phyloP scores from a whole-genome alignment of 495 filamentous ascomycete genomes.

The Penicillium goetzii region DNA sequence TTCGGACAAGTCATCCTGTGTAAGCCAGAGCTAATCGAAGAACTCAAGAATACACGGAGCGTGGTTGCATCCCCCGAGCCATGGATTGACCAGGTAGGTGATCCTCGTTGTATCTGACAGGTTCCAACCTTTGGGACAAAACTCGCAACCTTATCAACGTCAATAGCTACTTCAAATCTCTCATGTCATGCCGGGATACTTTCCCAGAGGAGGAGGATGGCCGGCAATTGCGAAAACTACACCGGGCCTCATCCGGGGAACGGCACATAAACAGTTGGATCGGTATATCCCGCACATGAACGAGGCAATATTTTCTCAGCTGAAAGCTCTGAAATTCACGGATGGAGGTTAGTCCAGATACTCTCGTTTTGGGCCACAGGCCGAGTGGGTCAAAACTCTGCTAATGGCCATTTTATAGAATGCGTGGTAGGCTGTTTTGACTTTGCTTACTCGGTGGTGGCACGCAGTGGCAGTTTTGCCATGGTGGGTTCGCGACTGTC shows the following conservation, averaged over 20 bases:
- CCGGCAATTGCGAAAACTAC: constrained; percentile 33
- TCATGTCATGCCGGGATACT: constrained; percentile 36
- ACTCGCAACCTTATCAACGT: background rate
- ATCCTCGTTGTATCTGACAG: background rate
- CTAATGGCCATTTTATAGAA: constrained; percentile 14
- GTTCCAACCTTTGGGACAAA: background rate
- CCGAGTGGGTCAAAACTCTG: background rate
- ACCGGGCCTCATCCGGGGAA: constrained; percentile 31
- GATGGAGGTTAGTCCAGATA: constrained; percentile 18
- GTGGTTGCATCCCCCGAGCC: constrained; percentile 29
- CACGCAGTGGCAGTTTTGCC: constrained; percentile 30
- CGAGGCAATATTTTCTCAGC: constrained; percentile 27
- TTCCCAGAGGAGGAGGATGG: constrained; percentile 29
- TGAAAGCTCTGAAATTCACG: constrained; percentile 13
- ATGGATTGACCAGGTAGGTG: constrained; percentile 35
- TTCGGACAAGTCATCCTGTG: constrained; percentile 32
- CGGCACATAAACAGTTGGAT: constrained; percentile 26
- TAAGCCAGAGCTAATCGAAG: constrained; percentile 29
- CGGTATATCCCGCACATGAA: constrained; percentile 30
- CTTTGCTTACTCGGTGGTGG: constrained; percentile 33
- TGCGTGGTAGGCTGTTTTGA: constrained; percentile 28
- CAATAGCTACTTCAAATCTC: constrained; percentile 31
- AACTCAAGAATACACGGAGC: constrained; percentile 23
- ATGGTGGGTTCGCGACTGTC: constrained; percentile 29
- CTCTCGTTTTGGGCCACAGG: too few relatives aligned